These are phyloP conservation scores for Moesziomyces antarcticus DNA, from an alignment of 1,284 basidiomycete species.

Conservation along the genomic window DNA sequence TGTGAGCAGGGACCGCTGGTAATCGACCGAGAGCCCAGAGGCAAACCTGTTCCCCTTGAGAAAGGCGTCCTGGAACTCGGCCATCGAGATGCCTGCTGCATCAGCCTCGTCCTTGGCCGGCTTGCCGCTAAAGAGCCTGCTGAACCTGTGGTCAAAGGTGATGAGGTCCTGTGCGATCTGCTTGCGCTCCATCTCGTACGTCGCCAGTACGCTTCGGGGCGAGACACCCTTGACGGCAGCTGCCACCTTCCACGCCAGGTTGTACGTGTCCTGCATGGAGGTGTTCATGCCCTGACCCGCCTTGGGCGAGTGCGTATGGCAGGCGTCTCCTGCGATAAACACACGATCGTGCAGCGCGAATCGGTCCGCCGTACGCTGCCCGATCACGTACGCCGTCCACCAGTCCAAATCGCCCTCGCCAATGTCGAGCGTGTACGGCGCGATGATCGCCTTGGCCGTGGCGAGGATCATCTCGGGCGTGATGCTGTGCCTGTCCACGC, in stretches of 20 bases:
- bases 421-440: conserved; percentile 76
- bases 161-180: conserved; percentile 76
- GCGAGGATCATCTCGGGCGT: conserved; percentile 75
- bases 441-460: conserved; percentile 75
- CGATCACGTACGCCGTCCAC: conserved; percentile 72
- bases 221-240: conserved; percentile 80
- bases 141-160: conserved; percentile 80
- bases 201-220: conserved; percentile 75
- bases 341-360: conserved; percentile 36
- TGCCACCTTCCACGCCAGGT: conserved; percentile 73
- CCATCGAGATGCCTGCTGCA: conserved; percentile 76
- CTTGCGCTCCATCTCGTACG: conserved; percentile 74
- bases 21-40: conserved; percentile 30
- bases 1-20: conserved; percentile 28
- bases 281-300: conserved; percentile 79
- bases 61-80: conserved; percentile 73
- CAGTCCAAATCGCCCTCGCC: conserved; percentile 74
- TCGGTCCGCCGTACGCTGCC: conserved; percentile 30
- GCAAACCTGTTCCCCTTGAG: conserved; percentile 30
- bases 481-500: conserved; percentile 75
- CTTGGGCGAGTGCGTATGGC: conserved; percentile 84
- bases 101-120: conserved; percentile 73
- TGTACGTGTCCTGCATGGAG: conserved; percentile 78
- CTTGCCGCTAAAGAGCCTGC: conserved; percentile 80
- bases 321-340: conserved; percentile 46